Base-by-base conservation (phyloP, 2,329 filamentous ascomycete genomes). In the Onygenales sp. region DNA sequence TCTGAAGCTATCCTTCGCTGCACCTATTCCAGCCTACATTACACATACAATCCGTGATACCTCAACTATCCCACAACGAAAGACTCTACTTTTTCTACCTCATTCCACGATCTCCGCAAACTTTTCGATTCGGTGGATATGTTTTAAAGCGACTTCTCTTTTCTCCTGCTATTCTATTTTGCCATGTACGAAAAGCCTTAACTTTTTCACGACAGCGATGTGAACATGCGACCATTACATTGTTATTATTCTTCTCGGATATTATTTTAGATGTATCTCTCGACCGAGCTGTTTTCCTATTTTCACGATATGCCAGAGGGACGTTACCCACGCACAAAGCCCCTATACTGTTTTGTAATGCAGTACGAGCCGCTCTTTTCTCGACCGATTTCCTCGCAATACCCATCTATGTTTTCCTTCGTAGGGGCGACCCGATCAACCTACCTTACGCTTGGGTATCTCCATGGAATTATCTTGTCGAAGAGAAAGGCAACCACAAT, bases 141-240 rank as follows among this genome's bases (percentile, higher is more conserved):
- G 35, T 48, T 48, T 48, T 48, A 42, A 54, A 17, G 11, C 14
- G 35, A 13, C 38, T 10, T 8, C 14, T 35, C 44, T 45, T 52
- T 54, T 54, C 47, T 46, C n/a, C 11, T 49, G 7, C 17, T 11
- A 33, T 43, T 49, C 4, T 35, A 4, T 31, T 6, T 36, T 42
- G n/a, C 21, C 35, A 13, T 46, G 46, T 51, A 54, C 48, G 42
- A 51, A 39, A 17, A 49, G n/a, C 14, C 31, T 41, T 13, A 13
- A 66, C 61, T 63, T 60, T 49, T 68, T 59, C 64, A 67, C 62
- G 58, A 58, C 66, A 61, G 66, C 43, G 62, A 65, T 60, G 64
- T 56, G 57, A 59, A 60, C 58, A 58, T 57, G 56, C 57, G 54
- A 59, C 43, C 52, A 50, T 39, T 39, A 33, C 17, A 9, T 9